phyloP scores from a whole-genome alignment of 208 protist species.

The Trypanosoma cruzi region DNA sequence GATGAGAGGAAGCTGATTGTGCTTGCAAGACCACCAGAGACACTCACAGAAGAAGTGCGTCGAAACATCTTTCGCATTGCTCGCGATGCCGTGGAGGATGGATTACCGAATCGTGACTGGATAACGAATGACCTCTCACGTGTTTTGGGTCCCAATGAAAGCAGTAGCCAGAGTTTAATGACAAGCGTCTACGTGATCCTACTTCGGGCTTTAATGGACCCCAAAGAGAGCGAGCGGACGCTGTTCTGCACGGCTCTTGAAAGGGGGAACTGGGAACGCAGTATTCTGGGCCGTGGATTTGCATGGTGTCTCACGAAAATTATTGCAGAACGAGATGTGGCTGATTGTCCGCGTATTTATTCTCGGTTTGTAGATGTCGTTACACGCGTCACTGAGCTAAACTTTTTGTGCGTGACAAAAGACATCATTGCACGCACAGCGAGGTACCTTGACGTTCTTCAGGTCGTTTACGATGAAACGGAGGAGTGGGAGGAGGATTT shows the following conservation, averaged over 20 bases:
- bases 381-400: slow-evolving; percentile 38
- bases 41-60: slow-evolving; percentile 49
- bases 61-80: slow-evolving; percentile 51
- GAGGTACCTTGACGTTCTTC: slow-evolving; percentile 83
- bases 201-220: slow-evolving; percentile 47
- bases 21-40: slow-evolving; percentile 69
- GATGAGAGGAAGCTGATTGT: slow-evolving; percentile 72
- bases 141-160: slow-evolving; percentile 46
- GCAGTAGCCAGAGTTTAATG: slow-evolving; percentile 46
- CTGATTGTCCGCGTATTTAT: slow-evolving; percentile 75
- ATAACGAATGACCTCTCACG: slow-evolving; percentile 35
- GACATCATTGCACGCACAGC: slow-evolving; percentile 82
- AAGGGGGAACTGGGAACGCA: slow-evolving; percentile 47
- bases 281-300: slow-evolving; percentile 68
- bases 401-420: slow-evolving; percentile 52
- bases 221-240: slow-evolving; percentile 50
- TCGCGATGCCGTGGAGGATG: slow-evolving; percentile 62
- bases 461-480: slow-evolving; percentile 35
- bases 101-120: slow-evolving; percentile 36
- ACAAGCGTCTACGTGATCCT: slow-evolving; percentile 67
- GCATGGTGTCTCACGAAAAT: slow-evolving; percentile 77
- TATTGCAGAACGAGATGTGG: slow-evolving; percentile 53
- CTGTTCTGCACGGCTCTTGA: slow-evolving; percentile 49
- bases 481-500: slow-evolving; percentile 84
- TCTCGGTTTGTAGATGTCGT: slow-evolving; percentile 61